Evolutionary conservation across 495 filamentous ascomycete genomes (phyloP), one percentile per base, ranked within the genome.

Genomic region (Penicillium macrosclerotiorum): DNA sequence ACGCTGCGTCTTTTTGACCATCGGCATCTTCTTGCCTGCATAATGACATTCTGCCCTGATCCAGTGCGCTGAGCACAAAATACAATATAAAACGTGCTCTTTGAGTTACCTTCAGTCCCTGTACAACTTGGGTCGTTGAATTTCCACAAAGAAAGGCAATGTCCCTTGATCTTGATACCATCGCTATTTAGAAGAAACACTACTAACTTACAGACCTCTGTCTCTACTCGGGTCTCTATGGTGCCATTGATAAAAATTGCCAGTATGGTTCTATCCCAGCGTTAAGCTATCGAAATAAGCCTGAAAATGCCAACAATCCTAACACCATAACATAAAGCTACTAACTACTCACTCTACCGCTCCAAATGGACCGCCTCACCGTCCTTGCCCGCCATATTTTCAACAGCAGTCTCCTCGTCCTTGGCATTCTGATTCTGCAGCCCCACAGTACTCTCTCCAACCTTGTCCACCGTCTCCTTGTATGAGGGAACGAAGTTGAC

Each of bases 401-500:
- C 51, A 23, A 62, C 39, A 16, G 55, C 59, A 20, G 54, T 55
- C 44, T 67, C 63, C 14, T 60, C 51, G 44, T 63, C 64, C 29
- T 64, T 60, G 4, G 9, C 9, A 16, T 16, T 36, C n/a, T 29
- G 26, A 16, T 45, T 36, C 48, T 52, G 56, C 9, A 83, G 40
- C 1, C 82, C 82, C 47, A 84, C 60, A 5, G 73, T 69, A 12
- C 77, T 69, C 20, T 64, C 72, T 2, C 72, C 71, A 43, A 85
- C 78, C 26, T 76, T 77, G 59, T 86, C 84, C 1, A 79, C 80
- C 1, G 76, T 75, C 34, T 76, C 63, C 14, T 75, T 63, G 51
- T 87, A 87, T 8, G 65, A 46, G 3, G 81, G 80, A 25, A 77
- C 67, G 47, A 86, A 84, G 55, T 88, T 86, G n/a, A 83, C 79